Percentiles rank a stretch among this genome's conserved stretches.
Evolutionary conservation across 176 grass and related monocot species (phyloP).

Genomic region (Elymus sibiricus): DNA sequence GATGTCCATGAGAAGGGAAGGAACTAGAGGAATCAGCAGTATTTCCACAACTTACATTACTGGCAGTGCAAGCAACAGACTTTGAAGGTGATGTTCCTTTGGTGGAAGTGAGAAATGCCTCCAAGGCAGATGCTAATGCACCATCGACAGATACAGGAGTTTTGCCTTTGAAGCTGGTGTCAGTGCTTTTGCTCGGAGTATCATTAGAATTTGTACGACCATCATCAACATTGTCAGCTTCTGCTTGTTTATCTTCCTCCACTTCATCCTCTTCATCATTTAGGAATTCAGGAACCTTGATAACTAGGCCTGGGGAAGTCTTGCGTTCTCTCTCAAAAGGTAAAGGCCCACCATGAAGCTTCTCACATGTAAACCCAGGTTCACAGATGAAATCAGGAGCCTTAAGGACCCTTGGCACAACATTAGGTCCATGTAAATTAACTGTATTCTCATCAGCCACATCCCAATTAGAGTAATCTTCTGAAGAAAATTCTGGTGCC

Average conservation of each 20-base stretch:
- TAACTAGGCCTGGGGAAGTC: slow-evolving; percentile 42
- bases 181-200: slow-evolving; percentile 17
- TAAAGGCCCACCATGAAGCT: slow-evolving; percentile 8
- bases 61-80: slow-evolving; percentile 23
- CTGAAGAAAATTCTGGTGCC: slow-evolving; percentile 34
- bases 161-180: slow-evolving; percentile 28
- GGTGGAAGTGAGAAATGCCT: slow-evolving; percentile 53
- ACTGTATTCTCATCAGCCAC: slow-evolving; percentile 19
- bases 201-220: slow-evolving; percentile 24
- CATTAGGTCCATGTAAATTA: slow-evolving; percentile 1
- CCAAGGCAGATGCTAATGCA: slow-evolving; percentile 78
- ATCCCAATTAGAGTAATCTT: slow-evolving; percentile 33
- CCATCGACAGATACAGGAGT: slow-evolving; percentile 54
- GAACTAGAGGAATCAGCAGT: slow-evolving; percentile 3
- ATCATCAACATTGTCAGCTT: slow-evolving; percentile 38
- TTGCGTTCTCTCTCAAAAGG: slow-evolving; percentile 37
- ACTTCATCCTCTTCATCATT: slow-evolving; percentile 47
- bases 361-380: slow-evolving; percentile 10
- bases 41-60: slow-evolving; percentile 21
- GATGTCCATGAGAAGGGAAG: slow-evolving; percentile 22
- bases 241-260: slow-evolving; percentile 33
- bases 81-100: slow-evolving; percentile 23
- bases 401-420: slow-evolving; percentile 35
- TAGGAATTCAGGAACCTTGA: slow-evolving; percentile 54
- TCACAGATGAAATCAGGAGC: slow-evolving; percentile 37